A percentile compares a stretch with the other conserved stretches of the same genome.
Conservation (phyloP, 108 stramenopile species). For the Cylindrotheca fusiformis region DNA sequence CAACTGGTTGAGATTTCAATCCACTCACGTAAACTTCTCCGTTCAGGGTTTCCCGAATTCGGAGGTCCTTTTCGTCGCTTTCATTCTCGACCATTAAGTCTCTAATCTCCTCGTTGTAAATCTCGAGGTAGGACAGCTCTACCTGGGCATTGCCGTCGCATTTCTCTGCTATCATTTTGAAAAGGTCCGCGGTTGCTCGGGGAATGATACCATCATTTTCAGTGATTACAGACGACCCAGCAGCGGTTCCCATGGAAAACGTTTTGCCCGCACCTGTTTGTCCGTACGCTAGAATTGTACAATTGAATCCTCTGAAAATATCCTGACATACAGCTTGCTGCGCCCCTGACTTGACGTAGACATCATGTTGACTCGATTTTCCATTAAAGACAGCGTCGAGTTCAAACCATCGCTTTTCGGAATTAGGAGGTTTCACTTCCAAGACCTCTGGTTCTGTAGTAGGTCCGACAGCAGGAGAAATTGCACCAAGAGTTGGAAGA, state of each 20-base stretch:
- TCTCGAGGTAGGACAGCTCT: conserved; percentile 95
- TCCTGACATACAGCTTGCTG: conserved; percentile 83
- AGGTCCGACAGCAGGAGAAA: not conserved
- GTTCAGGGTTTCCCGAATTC: conserved; percentile 45
- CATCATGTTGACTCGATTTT: conserved; percentile 75
- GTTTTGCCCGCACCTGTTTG: conserved; percentile 89
- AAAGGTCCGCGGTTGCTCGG: conserved; percentile 91
- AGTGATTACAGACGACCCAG: conserved; percentile 18
- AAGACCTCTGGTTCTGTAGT: conserved; percentile 42
- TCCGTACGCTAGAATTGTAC: conserved; percentile 97
- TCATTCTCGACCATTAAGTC: conserved; percentile 80
- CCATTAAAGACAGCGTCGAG: conserved; percentile 95
- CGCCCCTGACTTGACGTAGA: conserved; percentile 91
- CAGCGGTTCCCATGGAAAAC: conserved; percentile 88
- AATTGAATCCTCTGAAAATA: conserved; percentile 97
- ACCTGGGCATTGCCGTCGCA: conserved; percentile 90
- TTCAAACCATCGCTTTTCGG: conserved; percentile 83
- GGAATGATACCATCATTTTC: conserved; percentile 88
- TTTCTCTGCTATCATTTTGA: conserved; percentile 51
- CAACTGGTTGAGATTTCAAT: conserved; percentile 47
- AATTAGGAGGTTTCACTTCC: conserved; percentile 40
- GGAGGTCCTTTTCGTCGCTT: conserved; percentile 39
- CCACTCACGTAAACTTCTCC: conserved; percentile 72
- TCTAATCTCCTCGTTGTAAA: conserved; percentile 98
- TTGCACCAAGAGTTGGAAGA: conserved; percentile 6